These are phyloP conservation scores for Plasmodium yoelii DNA, from an alignment of 169 alveolate species.

Conservation along the genomic window DNA sequence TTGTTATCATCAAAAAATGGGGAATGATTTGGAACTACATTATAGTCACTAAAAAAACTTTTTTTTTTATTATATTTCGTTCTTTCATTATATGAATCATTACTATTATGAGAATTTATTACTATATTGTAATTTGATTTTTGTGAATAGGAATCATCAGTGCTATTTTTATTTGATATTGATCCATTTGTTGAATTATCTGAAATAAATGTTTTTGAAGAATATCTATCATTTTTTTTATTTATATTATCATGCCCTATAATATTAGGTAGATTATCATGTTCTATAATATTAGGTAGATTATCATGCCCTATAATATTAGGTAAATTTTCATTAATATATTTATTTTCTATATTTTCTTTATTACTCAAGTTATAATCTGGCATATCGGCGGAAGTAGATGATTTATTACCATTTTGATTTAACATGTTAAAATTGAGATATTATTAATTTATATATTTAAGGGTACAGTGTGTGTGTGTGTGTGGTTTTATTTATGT, in stretches of 20 bases:
- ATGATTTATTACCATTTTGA: slow-evolving; percentile 10
- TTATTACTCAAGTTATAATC: neutral
- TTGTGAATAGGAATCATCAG: slow-evolving; percentile 17
- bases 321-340: neutral
- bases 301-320: neutral
- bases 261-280: neutral
- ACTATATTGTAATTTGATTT: slow-evolving; percentile 2
- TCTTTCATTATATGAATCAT: slow-evolving; percentile 39
- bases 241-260: neutral
- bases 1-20: neutral
- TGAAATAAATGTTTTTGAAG: slow-evolving; percentile 1
- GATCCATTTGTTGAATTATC: slow-evolving; percentile 6
- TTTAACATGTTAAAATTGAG: neutral
- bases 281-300: neutral
- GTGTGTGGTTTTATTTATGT: no score
- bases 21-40: neutral
- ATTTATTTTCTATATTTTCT: neutral
- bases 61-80: slow-evolving; percentile 61
- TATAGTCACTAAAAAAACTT: slow-evolving; percentile 26
- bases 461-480: no score
- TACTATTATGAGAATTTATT: neutral
- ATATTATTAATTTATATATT: no score
- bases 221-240: neutral
- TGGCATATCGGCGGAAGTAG: neutral
- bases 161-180: slow-evolving; percentile 3